A percentile compares a stretch with the other conserved stretches of the same genome.
Evolutionary conservation across 495 filamentous ascomycete species (phyloP).

Genomic region (Lentithecium fluviatile): DNA sequence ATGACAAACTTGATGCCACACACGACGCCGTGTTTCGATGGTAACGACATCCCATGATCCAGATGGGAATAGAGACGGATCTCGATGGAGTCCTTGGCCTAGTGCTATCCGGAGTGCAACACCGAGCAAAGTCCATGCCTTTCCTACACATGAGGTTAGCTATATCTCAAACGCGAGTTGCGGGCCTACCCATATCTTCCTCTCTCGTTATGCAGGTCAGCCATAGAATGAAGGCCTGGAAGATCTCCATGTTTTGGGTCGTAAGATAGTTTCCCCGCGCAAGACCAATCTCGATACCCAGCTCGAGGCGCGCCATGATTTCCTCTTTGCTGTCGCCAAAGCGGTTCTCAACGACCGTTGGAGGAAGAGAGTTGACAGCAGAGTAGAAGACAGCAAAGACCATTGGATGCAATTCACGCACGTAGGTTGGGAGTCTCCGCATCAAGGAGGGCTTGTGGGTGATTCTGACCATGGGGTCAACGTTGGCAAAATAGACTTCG

Average conservation of each 20-base stretch:
- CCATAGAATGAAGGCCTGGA: constrained; percentile 34
- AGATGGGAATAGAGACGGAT: constrained; percentile 32
- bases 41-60: constrained; percentile 32
- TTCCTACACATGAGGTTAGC: constrained; percentile 4
- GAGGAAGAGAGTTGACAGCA: constrained; percentile 22
- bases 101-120: constrained; percentile 30
- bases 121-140: constrained; percentile 35
- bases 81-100: constrained; percentile 34
- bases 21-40: constrained; percentile 30
- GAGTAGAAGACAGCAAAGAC: constrained; percentile 33
- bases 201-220: constrained; percentile 36
- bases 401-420: constrained; percentile 21
- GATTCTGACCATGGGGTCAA: constrained; percentile 33
- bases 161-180: not conserved
- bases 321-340: constrained; percentile 30
- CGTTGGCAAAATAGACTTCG: constrained; percentile 28
- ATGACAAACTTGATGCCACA: constrained; percentile 36
- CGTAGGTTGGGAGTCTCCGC: constrained; percentile 21
- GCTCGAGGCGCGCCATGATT: constrained; percentile 23
- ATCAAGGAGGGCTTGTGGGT: constrained; percentile 29
- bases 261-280: constrained; percentile 32
- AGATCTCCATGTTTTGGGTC: constrained; percentile 29
- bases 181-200: constrained; percentile 32
- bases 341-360: constrained; percentile 18
- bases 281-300: constrained; percentile 30